These are phyloP conservation scores for Apophysomyces variabilis DNA, from an alignment of 371 early-diverging fungal species.

Conservation along the genomic window DNA sequence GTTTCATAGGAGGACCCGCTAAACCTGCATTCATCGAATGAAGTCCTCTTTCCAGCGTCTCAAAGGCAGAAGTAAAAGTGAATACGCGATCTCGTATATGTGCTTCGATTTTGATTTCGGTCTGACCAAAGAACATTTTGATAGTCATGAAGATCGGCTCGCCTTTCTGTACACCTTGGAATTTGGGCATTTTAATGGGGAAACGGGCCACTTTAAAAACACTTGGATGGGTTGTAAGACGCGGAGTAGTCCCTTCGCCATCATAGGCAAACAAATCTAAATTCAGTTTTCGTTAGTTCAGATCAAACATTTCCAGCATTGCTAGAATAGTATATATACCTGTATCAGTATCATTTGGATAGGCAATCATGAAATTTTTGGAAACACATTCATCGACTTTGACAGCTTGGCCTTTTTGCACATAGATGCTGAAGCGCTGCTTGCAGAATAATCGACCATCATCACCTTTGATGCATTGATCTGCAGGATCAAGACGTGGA, in stretches of 20 bases:
- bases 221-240: conserved; percentile 50
- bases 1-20: conserved; percentile 28
- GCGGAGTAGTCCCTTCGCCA: conserved; percentile 45
- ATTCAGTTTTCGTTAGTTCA: not conserved
- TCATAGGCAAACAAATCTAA: conserved; percentile 57
- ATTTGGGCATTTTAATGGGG: conserved; percentile 58
- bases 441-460: conserved; percentile 55
- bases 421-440: conserved; percentile 66
- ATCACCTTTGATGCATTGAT: conserved; percentile 59
- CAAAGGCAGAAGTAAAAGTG: conserved; percentile 56
- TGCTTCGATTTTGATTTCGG: conserved; percentile 57
- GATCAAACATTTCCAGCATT: not conserved
- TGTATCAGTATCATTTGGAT: conserved; percentile 60
- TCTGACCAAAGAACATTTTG: conserved; percentile 60
- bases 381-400: conserved; percentile 63
- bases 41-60: conserved; percentile 45
- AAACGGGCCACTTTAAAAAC: conserved; percentile 55
- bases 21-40: conserved; percentile 32
- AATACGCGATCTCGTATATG: conserved; percentile 53
- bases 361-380: conserved; percentile 66
- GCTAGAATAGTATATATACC: conserved; percentile 25
- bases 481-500: conserved; percentile 59
- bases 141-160: conserved; percentile 52
- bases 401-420: conserved; percentile 62
- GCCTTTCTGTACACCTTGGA: conserved; percentile 37